Conservation (phyloP, 2,329 filamentous ascomycete species). For the Gaeumannomyces sp. region DNA sequence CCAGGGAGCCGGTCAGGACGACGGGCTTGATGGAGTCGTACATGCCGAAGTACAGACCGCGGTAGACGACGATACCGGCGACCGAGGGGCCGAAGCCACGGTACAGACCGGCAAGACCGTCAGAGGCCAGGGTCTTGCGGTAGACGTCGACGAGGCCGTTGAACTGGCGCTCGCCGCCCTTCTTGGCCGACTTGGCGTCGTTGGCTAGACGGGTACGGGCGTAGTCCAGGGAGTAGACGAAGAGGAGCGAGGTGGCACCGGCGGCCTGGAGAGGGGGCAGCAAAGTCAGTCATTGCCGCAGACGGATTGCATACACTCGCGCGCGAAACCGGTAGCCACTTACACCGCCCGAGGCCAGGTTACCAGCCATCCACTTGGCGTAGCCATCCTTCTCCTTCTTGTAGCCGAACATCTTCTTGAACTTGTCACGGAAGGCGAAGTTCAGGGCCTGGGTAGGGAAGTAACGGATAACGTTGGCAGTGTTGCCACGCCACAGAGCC, state of each 20-base stretch:
- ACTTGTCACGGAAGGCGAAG: slow-evolving; percentile 99
- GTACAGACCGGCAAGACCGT: slow-evolving; percentile 99
- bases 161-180: slow-evolving; percentile 97
- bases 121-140: slow-evolving; percentile 98
- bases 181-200: slow-evolving; percentile 98
- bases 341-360: slow-evolving; percentile 99
- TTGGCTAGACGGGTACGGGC: slow-evolving; percentile 99
- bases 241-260: slow-evolving; percentile 98
- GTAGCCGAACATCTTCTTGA: slow-evolving; percentile 99
- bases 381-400: slow-evolving; percentile 99
- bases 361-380: slow-evolving; percentile 97
- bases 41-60: slow-evolving; percentile 99
- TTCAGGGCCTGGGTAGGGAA: slow-evolving; percentile 99
- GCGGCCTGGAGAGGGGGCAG: slow-evolving; percentile 56
- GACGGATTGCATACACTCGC: background rate
- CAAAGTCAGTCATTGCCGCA: slow-evolving; percentile 8
- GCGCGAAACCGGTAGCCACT: slow-evolving; percentile 31
- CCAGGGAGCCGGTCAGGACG: slow-evolving; percentile 80
- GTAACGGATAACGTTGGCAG: slow-evolving; percentile 99
- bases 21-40: slow-evolving; percentile 99
- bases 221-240: slow-evolving; percentile 99
- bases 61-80: slow-evolving; percentile 98
- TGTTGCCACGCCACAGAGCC: slow-evolving; percentile 99
- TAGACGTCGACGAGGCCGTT: slow-evolving; percentile 99
- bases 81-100: slow-evolving; percentile 99